Evolutionary conservation across 1,284 basidiomycete species (phyloP), one percentile per base, ranked within the genome.

Genomic region (Malassezia pachydermatis): DNA sequence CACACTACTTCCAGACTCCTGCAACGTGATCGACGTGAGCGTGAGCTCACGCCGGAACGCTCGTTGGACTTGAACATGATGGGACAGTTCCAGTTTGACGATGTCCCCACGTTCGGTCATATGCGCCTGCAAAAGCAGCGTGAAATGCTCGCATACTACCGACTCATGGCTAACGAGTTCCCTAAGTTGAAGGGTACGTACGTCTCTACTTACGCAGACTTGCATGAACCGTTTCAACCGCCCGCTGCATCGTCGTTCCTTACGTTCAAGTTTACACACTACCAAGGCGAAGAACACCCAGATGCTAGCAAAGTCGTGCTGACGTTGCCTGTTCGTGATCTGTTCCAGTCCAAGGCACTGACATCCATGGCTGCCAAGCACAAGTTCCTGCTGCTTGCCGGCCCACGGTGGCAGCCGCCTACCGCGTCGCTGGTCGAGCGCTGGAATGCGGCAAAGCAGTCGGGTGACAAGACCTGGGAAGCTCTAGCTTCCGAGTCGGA

Each of bases 321-420:
- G 29, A 56, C 53, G 10, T 56, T 73, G 29, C 34, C 54, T 41
- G 46, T 72, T 17, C 28, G 51, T 1, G 53, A 60, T n/a, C 61
- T 74, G 8, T 57, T 57, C 42, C 40, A 46, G 17, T 42, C 48
- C 17, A 53, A 59, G 13, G 43, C 45, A 14, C 54, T 70, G 17
- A 41, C 57, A 40, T 37, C 65, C 14, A 17, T 43, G 13, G 45
- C 51, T 22, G 58, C 61, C 13, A 67, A 67, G 63, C 62, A 63
- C 60, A 75, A 74, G 60, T 65, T 75, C 57, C 59, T 72, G 19
- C 59, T 74, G 22, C 58, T 75, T 10, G 71, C 73, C 19, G 74
- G 73, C 13, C 48, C 55, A 20, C 51, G 65, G 19, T 66, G 61
- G 57, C 48, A 55, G 17, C 41, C 58, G 0, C 49, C 49, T 4